Evolutionary conservation across 352 stramenopile genomes (phyloP), one percentile per base, ranked within the genome.

Genomic region (Phytophthora europaea): DNA sequence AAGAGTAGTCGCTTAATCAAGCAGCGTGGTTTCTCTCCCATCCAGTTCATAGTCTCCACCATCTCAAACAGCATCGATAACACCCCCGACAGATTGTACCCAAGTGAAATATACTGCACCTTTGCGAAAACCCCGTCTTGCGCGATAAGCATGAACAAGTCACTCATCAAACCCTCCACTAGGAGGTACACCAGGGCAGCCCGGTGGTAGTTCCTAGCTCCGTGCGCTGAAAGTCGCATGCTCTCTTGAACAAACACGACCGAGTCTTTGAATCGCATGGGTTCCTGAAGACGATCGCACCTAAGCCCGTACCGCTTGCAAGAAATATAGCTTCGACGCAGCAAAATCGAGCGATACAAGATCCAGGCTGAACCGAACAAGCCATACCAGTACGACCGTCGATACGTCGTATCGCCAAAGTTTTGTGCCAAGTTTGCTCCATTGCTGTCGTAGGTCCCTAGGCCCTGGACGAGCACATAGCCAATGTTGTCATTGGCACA

Each of bases 81-180:
- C 20, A 80, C 50, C 4, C 73, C 63, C 3, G 73, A 63, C 47
- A 80, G 47, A 33, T 80, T 80, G 56, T 80, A 80, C 16, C 73
- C 73, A 8, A 80, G 45, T 0, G 73, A 80, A 18, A 80, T 73
- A 20, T 80, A 80, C 52, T 80, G 73, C 13, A 80, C 60, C 26
- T 80, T 80, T 2, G 73, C 73, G 10, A 80, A 67, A 1, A 80
- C 15, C 2, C 70, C 69, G 52, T 80, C 70, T 51, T 80, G 64
- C 22, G 70, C 70, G 13, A 77, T 77, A 7, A 77, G 52, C 70
- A 77, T 77, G 70, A 77, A 77, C 34, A 77, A 52, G 16, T 80
- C 73, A 15, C 64, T 68, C 73, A 80, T 80, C n/a, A 80, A 50
- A 0, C 61, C 72, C 48, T 80, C 70, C 5, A 80, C 65, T 5